A percentile compares a stretch with the other conserved stretches of the same genome.
phyloP scores from a whole-genome alignment of 1,139 yeast species.

The Candida sp. region DNA sequence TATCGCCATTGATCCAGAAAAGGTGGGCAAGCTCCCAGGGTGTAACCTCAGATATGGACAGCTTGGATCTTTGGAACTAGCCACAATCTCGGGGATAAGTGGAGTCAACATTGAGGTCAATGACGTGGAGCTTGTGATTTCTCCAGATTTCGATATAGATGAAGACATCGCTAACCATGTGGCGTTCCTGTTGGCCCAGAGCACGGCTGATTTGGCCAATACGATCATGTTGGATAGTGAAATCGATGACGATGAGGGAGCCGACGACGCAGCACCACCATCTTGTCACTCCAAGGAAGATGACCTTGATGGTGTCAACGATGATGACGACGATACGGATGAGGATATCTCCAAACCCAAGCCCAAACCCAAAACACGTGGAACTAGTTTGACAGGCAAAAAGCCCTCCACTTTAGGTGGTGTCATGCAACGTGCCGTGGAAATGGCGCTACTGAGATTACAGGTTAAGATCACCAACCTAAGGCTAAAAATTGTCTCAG shows the following conservation, averaged over 20 bases:
- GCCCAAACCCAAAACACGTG: slow-evolving; percentile 11
- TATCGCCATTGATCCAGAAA: slow-evolving; percentile 75
- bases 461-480: slow-evolving; percentile 50
- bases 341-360: slow-evolving; percentile 14
- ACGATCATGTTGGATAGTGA: slow-evolving; percentile 50
- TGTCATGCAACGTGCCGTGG: slow-evolving; percentile 67
- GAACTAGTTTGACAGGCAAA: slow-evolving; percentile 13
- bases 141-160: slow-evolving; percentile 43
- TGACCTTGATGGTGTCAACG: slow-evolving; percentile 13
- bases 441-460: slow-evolving; percentile 68
- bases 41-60: slow-evolving; percentile 66
- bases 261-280: slow-evolving; percentile 16
- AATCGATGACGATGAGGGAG: slow-evolving; percentile 16
- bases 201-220: slow-evolving; percentile 68
- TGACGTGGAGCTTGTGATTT: slow-evolving; percentile 60
- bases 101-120: slow-evolving; percentile 68
- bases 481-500: slow-evolving; percentile 54
- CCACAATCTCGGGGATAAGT: slow-evolving; percentile 35
- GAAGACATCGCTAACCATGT: slow-evolving; percentile 30
- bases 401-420: slow-evolving; percentile 50
- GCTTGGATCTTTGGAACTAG: slow-evolving; percentile 54
- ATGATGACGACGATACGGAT: slow-evolving; percentile 21
- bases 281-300: slow-evolving; percentile 16
- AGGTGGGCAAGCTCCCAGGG: slow-evolving; percentile 68
- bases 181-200: slow-evolving; percentile 58